Evolutionary conservation across 2,329 filamentous ascomycete genomes (phyloP).

Genomic region (Aspergillus sp.): DNA sequence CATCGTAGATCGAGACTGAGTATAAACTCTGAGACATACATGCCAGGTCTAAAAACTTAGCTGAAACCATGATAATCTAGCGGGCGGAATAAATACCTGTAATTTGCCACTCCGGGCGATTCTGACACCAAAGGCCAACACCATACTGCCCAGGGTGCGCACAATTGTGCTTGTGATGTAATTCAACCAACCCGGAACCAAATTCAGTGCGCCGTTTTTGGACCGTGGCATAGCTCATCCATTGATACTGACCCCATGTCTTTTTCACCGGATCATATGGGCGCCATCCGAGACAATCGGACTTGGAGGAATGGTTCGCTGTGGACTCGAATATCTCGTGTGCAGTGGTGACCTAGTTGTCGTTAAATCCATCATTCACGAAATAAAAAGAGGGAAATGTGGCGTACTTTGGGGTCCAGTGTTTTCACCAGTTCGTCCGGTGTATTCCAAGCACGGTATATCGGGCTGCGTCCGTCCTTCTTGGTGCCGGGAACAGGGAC

Average conservation of each 20-base stretch:
- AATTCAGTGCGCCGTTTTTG: constrained; percentile 77
- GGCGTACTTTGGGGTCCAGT: constrained; percentile 64
- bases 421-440: constrained; percentile 70
- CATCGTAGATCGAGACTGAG: constrained; percentile 94
- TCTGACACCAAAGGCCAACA: constrained; percentile 82
- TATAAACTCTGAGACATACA: constrained; percentile 84
- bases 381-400: background rate
- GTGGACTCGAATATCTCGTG: constrained; percentile 79
- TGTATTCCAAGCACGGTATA: constrained; percentile 84
- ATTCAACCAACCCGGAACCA: constrained; percentile 78
- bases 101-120: constrained; percentile 86
- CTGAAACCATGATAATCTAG: background rate
- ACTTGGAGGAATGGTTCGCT: constrained; percentile 62
- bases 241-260: constrained; percentile 74
- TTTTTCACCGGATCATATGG: constrained; percentile 74
- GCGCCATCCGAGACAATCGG: constrained; percentile 75
- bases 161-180: constrained; percentile 73
- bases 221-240: constrained; percentile 81
- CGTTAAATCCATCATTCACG: background rate
- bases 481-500: constrained; percentile 74
- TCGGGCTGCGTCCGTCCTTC: constrained; percentile 66
- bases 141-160: constrained; percentile 64
- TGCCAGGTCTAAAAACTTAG: constrained; percentile 65
- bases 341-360: constrained; percentile 57
- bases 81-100: constrained; percentile 54